These are phyloP conservation scores for Alectoria sarmentosa DNA, from an alignment of 495 filamentous ascomycete species.

Conservation along the genomic window DNA sequence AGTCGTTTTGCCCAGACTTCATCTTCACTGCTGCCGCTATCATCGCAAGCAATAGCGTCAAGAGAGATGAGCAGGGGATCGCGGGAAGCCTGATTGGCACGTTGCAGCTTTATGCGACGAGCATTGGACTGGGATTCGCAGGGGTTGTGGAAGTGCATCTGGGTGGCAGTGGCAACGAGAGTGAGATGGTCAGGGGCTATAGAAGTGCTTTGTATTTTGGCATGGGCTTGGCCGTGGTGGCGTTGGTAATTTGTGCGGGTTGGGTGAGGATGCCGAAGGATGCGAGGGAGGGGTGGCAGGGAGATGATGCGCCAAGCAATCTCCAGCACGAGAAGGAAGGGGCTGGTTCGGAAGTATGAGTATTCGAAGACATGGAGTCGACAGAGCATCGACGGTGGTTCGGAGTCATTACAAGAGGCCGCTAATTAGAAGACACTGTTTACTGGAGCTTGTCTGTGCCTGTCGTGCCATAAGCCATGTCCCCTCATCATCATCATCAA, in stretches of 20 bases:
- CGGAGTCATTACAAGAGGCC: too few relatives aligned
- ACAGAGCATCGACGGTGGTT: too few relatives aligned
- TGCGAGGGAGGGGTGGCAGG: slow-evolving; percentile 38
- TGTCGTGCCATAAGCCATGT: too few relatives aligned
- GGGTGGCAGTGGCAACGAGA: slow-evolving; percentile 20
- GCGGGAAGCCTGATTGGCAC: slow-evolving; percentile 43
- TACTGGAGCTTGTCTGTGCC: too few relatives aligned
- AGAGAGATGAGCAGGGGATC: slow-evolving; percentile 43
- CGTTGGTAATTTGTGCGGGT: slow-evolving; percentile 35
- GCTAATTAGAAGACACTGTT: too few relatives aligned
- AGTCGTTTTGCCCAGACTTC: slow-evolving; percentile 44
- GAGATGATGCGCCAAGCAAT: slow-evolving; percentile 19
- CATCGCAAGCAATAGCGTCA: slow-evolving; percentile 47
- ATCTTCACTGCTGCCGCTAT: slow-evolving; percentile 47
- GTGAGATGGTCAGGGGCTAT: slow-evolving; percentile 32
- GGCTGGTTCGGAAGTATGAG: background rate
- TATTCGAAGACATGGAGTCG: background rate
- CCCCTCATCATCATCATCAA: too few relatives aligned
- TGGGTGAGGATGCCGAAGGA: slow-evolving; percentile 39
- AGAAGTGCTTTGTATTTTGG: slow-evolving; percentile 39
- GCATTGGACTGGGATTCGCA: slow-evolving; percentile 44
- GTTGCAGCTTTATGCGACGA: slow-evolving; percentile 42
- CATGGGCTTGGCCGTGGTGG: slow-evolving; percentile 36
- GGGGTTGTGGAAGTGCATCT: slow-evolving; percentile 41
- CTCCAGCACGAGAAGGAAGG: background rate